Evolutionary conservation across 148 eudicot genomes (phyloP).

Genomic region (Fagopyrum tataricum): DNA sequence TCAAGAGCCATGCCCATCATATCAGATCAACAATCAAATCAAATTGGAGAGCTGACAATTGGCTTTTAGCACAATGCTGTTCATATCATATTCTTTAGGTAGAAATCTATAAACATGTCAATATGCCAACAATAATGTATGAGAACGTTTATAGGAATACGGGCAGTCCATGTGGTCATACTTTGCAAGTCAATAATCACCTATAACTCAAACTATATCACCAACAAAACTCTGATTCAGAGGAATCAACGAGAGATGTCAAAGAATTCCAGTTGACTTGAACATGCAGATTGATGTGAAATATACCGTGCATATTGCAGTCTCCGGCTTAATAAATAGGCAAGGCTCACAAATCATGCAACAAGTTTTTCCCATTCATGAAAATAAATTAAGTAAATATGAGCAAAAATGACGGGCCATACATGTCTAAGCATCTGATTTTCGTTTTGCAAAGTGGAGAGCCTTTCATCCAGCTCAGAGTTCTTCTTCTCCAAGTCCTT

Average conservation of each 20-base stretch:
- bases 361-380: background rate
- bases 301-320: background rate
- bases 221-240: background rate
- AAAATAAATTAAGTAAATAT: background rate
- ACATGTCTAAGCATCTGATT: conserved; percentile 99
- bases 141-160: background rate
- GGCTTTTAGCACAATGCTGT: background rate
- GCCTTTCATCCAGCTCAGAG: conserved; percentile 84
- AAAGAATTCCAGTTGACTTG: background rate
- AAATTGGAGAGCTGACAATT: background rate
- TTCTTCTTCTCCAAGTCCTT: conserved; percentile 85
- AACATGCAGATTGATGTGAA: background rate
- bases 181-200: background rate
- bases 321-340: background rate
- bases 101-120: background rate
- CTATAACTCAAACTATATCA: background rate
- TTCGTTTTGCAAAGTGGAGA: conserved; percentile 88
- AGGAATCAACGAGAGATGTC: background rate
- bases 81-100: background rate
- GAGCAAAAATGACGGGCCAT: background rate
- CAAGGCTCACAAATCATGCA: background rate
- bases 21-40: background rate
- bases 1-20: background rate
- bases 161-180: background rate
- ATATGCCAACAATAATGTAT: background rate